These are phyloP conservation scores for Clavariopsis aquatica DNA, from an alignment of 495 filamentous ascomycete genomes.

Conservation along the genomic window DNA sequence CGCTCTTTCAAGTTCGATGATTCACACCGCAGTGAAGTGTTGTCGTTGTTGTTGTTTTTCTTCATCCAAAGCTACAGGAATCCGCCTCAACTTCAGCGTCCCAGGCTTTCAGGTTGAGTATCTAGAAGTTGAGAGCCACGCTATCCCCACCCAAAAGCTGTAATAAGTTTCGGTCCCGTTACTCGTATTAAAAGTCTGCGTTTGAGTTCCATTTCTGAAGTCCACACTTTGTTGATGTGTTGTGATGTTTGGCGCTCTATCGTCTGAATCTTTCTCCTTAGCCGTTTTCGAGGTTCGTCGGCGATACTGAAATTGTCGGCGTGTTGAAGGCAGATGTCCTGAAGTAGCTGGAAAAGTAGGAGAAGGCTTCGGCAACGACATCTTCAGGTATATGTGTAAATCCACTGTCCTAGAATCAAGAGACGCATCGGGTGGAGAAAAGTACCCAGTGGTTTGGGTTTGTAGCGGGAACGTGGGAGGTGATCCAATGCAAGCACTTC, in stretches of 20 bases:
- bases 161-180: neutral
- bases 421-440: neutral
- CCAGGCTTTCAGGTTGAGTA: neutral
- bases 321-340: neutral
- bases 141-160: neutral
- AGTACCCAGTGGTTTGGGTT: neutral
- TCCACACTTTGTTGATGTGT: neutral
- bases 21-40: neutral
- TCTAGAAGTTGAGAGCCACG: neutral
- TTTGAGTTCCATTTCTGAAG: neutral
- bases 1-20: neutral
- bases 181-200: neutral
- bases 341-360: neutral
- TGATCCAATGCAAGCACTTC: neutral
- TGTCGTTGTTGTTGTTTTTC: too few relatives aligned
- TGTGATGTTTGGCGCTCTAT: neutral
- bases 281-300: conserved; percentile 16
- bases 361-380: conserved; percentile 7
- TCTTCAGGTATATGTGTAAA: neutral
- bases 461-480: neutral
- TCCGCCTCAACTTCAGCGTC: neutral
- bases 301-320: conserved; percentile 3
- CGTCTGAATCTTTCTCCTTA: neutral
- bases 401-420: neutral
- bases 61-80: neutral